Percentiles rank a stretch among this genome's conserved stretches.
Evolutionary conservation across 1,139 yeast species (phyloP).

Genomic region (Hanseniaspora gamundiae): DNA sequence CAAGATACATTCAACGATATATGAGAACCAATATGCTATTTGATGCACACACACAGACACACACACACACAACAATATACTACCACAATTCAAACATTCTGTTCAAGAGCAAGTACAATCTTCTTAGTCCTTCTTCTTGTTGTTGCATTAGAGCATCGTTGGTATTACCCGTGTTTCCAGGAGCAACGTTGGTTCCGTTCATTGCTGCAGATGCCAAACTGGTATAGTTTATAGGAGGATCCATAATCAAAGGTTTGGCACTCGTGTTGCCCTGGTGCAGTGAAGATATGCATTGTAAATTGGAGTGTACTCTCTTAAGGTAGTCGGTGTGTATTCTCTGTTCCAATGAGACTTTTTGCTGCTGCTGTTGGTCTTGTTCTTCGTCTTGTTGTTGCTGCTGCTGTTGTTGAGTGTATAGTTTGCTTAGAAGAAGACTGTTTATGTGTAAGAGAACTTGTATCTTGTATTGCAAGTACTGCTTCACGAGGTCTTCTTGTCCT

Average conservation of each 20-base stretch:
- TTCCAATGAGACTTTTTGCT: slow-evolving; percentile 6
- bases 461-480: slow-evolving; percentile 15
- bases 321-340: slow-evolving; percentile 18
- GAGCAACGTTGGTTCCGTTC: neutral
- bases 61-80: too few relatives aligned
- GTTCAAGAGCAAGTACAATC: slow-evolving; percentile 21
- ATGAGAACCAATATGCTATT: too few relatives aligned
- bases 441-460: slow-evolving; percentile 24
- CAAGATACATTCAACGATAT: too few relatives aligned
- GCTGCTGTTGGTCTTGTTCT: slow-evolving; percentile 9
- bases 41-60: too few relatives aligned
- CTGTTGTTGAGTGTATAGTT: slow-evolving; percentile 7
- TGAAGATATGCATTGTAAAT: slow-evolving; percentile 25
- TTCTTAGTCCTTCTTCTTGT: slow-evolving; percentile 20
- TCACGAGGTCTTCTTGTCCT: neutral
- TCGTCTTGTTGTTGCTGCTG: slow-evolving; percentile 3
- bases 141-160: slow-evolving; percentile 9
- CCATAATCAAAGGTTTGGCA: slow-evolving; percentile 20
- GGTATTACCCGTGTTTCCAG: neutral
- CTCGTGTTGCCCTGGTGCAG: slow-evolving; percentile 21
- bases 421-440: slow-evolving; percentile 21
- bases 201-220: neutral
- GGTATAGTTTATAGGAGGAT: slow-evolving; percentile 17
- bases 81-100: slow-evolving; percentile 25
- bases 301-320: slow-evolving; percentile 24